Conservation (phyloP, 257 asterid genomes). For the Solanum piurae region DNA sequence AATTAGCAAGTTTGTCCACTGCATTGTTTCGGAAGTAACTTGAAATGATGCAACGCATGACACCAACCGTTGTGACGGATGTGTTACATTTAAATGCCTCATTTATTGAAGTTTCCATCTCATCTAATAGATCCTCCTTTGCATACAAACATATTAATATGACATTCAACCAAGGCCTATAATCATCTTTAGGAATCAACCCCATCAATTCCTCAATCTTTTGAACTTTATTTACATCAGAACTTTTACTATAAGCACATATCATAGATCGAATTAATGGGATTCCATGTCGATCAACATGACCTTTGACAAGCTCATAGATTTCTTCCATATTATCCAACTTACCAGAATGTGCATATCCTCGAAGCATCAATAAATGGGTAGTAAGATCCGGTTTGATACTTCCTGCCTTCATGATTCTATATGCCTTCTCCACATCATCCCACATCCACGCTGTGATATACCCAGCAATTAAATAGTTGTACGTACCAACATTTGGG, state of each 20-base stretch:
- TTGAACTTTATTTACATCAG: conserved; percentile 36
- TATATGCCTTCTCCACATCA: conserved; percentile 57
- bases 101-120: conserved; percentile 53
- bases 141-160: conserved; percentile 62
- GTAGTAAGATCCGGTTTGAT: conserved; percentile 36
- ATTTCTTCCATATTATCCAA: conserved; percentile 72
- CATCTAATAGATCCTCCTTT: conserved; percentile 46
- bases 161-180: conserved; percentile 65
- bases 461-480: conserved; percentile 58
- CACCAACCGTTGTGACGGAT: conserved; percentile 19
- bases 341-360: conserved; percentile 64
- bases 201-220: conserved; percentile 48
- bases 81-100: conserved; percentile 53
- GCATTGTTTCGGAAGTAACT: conserved; percentile 64
- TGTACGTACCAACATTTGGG: conserved; percentile 50
- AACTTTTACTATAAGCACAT: conserved; percentile 58
- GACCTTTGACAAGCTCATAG: conserved; percentile 41
- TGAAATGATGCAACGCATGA: conserved; percentile 49
- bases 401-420: conserved; percentile 36
- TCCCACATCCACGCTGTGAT: conserved; percentile 89
- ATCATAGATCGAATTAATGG: conserved; percentile 55
- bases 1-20: conserved; percentile 62
- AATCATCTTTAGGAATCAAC: conserved; percentile 45
- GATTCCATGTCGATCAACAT: conserved; percentile 23
- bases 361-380: conserved; percentile 67